Evolutionary conservation across 805 yeast genomes (phyloP).

Genomic region (Torulaspora gathmanii): DNA sequence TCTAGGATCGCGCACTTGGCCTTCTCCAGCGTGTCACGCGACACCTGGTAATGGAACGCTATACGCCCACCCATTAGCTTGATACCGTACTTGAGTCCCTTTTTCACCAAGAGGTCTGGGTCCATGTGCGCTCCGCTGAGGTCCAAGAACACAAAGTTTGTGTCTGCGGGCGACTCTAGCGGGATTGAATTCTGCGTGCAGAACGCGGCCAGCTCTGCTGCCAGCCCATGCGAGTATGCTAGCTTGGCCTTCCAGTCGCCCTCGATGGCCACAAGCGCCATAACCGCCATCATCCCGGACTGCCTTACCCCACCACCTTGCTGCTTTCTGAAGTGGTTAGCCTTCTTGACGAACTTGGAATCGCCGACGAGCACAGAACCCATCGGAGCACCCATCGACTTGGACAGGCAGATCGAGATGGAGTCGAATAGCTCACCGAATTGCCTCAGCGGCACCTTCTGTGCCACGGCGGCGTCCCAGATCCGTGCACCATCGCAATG

Average conservation of each 20-base stretch:
- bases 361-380: slow-evolving; percentile 82
- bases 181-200: slow-evolving; percentile 50
- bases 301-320: slow-evolving; percentile 93
- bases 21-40: slow-evolving; percentile 50
- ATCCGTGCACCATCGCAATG: slow-evolving; percentile 96
- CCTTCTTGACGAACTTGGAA: slow-evolving; percentile 52
- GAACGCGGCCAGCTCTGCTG: slow-evolving; percentile 48
- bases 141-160: slow-evolving; percentile 80
- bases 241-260: slow-evolving; percentile 59
- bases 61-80: slow-evolving; percentile 68
- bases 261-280: slow-evolving; percentile 76
- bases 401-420: slow-evolving; percentile 84
- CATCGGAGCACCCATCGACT: slow-evolving; percentile 89
- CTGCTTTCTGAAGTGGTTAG: slow-evolving; percentile 85
- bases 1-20: slow-evolving; percentile 56
- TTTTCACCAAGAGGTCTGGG: slow-evolving; percentile 48
- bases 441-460: slow-evolving; percentile 58
- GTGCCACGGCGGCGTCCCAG: slow-evolving; percentile 79
- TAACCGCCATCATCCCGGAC: slow-evolving; percentile 71
- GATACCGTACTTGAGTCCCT: slow-evolving; percentile 56
- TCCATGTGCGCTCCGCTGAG: slow-evolving; percentile 49
- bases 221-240: slow-evolving; percentile 45
- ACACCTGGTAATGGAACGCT: slow-evolving; percentile 72
- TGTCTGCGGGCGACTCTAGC: slow-evolving; percentile 70
- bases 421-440: slow-evolving; percentile 78